Evolutionary conservation across 352 stramenopile genomes (phyloP).

Genomic region (Phytophthora chlamydospora): DNA sequence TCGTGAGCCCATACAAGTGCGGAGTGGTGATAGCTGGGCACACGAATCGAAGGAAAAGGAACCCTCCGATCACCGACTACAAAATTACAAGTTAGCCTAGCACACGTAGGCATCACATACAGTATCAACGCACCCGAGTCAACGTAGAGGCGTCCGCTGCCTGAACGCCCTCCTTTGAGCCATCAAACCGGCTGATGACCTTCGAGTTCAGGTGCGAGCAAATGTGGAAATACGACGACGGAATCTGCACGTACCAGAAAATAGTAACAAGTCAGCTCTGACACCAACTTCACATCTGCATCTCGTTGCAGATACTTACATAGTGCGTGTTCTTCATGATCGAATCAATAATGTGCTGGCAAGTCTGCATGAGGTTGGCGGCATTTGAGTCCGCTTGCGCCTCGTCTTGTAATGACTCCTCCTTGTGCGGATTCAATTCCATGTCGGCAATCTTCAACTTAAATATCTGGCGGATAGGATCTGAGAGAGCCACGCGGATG

Average conservation of each 20-base stretch:
- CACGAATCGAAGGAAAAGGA: slow-evolving; percentile 89
- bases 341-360: slow-evolving; percentile 83
- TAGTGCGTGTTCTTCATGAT: slow-evolving; percentile 69
- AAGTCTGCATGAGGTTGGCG: slow-evolving; percentile 82
- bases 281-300: background rate
- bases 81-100: slow-evolving; percentile 8
- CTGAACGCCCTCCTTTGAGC: slow-evolving; percentile 58
- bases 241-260: slow-evolving; percentile 42
- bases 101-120: background rate
- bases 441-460: slow-evolving; percentile 74
- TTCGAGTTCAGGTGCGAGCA: slow-evolving; percentile 78
- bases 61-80: slow-evolving; percentile 86
- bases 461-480: slow-evolving; percentile 70
- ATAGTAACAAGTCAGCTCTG: background rate
- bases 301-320: slow-evolving; percentile 22
- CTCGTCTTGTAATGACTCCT: slow-evolving; percentile 50
- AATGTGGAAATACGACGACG: slow-evolving; percentile 78
- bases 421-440: slow-evolving; percentile 71
- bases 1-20: slow-evolving; percentile 81
- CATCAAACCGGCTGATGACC: slow-evolving; percentile 75
- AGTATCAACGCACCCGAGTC: slow-evolving; percentile 49
- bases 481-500: slow-evolving; percentile 61
- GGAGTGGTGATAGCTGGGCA: slow-evolving; percentile 89
- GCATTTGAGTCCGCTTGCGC: slow-evolving; percentile 55
- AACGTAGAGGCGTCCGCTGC: slow-evolving; percentile 61